Evolutionary conservation across 345 rosid species (phyloP).

Genomic region (Eucalyptus sp.): DNA sequence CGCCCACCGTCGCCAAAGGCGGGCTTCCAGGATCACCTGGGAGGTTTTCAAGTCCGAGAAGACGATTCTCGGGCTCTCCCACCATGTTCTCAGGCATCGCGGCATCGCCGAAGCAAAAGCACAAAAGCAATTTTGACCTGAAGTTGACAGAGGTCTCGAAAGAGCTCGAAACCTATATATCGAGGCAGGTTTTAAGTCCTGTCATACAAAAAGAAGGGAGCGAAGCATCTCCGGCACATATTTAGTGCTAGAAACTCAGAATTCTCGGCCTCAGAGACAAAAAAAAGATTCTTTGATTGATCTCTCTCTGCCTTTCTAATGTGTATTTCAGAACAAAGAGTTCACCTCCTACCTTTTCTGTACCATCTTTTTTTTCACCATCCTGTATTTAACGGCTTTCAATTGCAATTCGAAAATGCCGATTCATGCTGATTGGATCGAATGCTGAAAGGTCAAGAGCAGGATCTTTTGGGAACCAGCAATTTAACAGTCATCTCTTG

Average conservation of each 20-base stretch:
- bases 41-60: conserved; percentile 71
- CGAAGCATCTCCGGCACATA: conserved; percentile 45
- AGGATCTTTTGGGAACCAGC: background rate
- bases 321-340: background rate
- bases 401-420: background rate
- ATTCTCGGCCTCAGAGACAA: conserved; percentile 56
- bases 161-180: conserved; percentile 83
- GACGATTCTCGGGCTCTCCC: conserved; percentile 72
- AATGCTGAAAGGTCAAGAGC: background rate
- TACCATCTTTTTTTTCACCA: background rate
- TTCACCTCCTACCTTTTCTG: background rate
- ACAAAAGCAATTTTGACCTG: conserved; percentile 73
- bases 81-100: conserved; percentile 17
- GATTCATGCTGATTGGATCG: background rate
- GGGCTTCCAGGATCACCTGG: conserved; percentile 47
- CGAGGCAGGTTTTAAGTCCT: conserved; percentile 79
- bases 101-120: conserved; percentile 70
- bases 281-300: background rate
- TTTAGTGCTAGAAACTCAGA: conserved; percentile 9
- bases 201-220: conserved; percentile 57
- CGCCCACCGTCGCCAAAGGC: conserved; percentile 35
- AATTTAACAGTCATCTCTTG: background rate
- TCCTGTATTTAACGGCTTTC: background rate
- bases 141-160: conserved; percentile 80
- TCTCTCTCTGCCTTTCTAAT: background rate